Evolutionary conservation across 495 filamentous ascomycete species (phyloP), one percentile per base, ranked within the genome.

Genomic region (Letharia columbiana): DNA sequence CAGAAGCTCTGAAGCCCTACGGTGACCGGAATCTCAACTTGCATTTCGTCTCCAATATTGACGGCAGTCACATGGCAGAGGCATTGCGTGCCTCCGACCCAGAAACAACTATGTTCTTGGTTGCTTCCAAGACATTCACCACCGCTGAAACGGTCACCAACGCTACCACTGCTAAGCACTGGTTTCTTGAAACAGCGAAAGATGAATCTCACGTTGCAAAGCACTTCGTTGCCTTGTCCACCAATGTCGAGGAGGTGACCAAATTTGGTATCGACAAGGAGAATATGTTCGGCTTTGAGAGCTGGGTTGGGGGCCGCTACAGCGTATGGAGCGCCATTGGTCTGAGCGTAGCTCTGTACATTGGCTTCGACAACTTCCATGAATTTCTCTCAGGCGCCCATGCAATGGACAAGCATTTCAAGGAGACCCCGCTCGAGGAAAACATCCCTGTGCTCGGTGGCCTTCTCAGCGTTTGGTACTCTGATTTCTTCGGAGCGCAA

Each of bases 251-350:
- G 47, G 92, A 97, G 82, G 94, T 98, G 69, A 91, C 88, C 75
- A 97, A 98, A 81, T 98, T 98, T 71, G 94, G 94, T 67, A 98
- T 98, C 77, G 91, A 96, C 78, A 87, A 85, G 73, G 89, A 89
- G 81, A 98, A 98, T 83, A 98, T 98, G 95, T 98, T 98, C 71
- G 91, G 91, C 71, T 98, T 98, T 76, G 90, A 91, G 76, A 92
- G 88, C 76, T 98, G 94, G 94, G 94, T 98, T 64, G 94, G 94
- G 77, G 94, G 94, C 64, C 89, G 94, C 62, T 98, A 98, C 83
- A 94, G 89, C 59, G 94, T 98, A 60, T 98, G 94, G 94, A 96
- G 91, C 70, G 95, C 94, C 75, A 98, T 98, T 74, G 94, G 94
- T 71, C 83, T 98, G 60, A 96, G 91, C 70, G 92, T 98, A 31